Conservation (phyloP, 2,329 filamentous ascomycete species). For the Hawksworthiomyces lignivorus region DNA sequence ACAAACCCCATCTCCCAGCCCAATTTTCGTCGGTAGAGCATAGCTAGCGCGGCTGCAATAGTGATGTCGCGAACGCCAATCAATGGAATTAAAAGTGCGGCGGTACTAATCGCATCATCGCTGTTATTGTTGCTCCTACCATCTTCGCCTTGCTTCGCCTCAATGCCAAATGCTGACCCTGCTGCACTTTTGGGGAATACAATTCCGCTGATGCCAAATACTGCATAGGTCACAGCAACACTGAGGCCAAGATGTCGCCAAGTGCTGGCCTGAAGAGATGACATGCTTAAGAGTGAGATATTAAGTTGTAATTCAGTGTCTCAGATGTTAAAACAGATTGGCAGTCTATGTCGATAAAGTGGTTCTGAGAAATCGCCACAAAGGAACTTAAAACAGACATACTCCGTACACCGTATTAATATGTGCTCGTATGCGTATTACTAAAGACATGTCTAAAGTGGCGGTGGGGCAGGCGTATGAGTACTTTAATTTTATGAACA, state of each 20-base stretch:
- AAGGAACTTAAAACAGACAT: no score
- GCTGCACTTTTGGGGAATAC: constrained; percentile 1
- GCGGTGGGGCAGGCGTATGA: no score
- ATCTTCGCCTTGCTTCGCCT: not conserved
- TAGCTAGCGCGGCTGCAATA: constrained; percentile 14
- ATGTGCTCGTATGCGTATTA: no score
- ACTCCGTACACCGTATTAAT: no score
- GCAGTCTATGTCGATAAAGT: no score
- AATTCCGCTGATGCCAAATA: constrained; percentile 8
- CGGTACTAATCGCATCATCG: not conserved
- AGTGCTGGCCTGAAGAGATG: not conserved
- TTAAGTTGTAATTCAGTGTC: no score
- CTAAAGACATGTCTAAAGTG: no score
- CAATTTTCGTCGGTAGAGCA: constrained; percentile 9
- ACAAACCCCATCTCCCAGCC: constrained; percentile 15
- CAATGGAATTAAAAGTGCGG: constrained; percentile 12
- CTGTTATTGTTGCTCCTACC: not conserved
- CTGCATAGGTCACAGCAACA: constrained; percentile 7
- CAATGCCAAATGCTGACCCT: constrained; percentile 3
- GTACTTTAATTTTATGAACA: no score
- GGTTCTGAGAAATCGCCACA: no score
- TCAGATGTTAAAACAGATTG: no score
- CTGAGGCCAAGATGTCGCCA: constrained; percentile 9
- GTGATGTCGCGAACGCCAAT: constrained; percentile 15
- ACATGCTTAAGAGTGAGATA: no score